Evolutionary conservation across 345 rosid genomes (phyloP).

Genomic region (Murraya paniculata): DNA sequence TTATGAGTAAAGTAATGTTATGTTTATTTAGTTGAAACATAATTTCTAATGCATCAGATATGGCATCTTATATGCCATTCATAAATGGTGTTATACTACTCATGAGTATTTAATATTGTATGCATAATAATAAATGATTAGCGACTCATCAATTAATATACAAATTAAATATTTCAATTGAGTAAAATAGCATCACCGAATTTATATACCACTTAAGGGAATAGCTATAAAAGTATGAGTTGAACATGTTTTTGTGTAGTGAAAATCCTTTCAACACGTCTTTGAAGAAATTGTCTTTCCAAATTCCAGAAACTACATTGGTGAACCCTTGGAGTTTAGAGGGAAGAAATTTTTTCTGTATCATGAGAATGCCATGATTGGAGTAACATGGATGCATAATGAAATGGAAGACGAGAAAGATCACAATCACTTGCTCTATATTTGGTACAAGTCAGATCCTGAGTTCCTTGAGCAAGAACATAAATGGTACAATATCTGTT

Average conservation of each 20-base stretch:
- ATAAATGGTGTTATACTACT: too few relatives aligned
- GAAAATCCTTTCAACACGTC: neutral
- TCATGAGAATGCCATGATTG: neutral
- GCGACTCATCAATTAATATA: too few relatives aligned
- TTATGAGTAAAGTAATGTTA: too few relatives aligned
- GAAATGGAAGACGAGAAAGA: neutral
- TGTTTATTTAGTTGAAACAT: too few relatives aligned
- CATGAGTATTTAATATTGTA: too few relatives aligned
- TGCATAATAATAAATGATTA: too few relatives aligned
- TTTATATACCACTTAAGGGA: too few relatives aligned
- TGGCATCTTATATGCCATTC: too few relatives aligned
- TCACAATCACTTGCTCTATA: neutral
- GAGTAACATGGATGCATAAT: neutral
- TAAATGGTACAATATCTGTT: conserved; percentile 6
- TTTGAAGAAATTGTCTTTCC: neutral
- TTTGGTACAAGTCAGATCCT: conserved; percentile 1
- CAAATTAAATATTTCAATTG: too few relatives aligned
- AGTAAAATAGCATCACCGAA: too few relatives aligned
- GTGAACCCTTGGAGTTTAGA: neutral
- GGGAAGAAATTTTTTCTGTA: neutral
- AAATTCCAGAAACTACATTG: neutral
- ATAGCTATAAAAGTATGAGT: neutral
- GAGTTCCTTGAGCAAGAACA: neutral
- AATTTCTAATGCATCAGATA: too few relatives aligned
- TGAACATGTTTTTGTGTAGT: neutral